Base-by-base conservation (phyloP, 2,329 filamentous ascomycete genomes). In the Sarocladium strictum region DNA sequence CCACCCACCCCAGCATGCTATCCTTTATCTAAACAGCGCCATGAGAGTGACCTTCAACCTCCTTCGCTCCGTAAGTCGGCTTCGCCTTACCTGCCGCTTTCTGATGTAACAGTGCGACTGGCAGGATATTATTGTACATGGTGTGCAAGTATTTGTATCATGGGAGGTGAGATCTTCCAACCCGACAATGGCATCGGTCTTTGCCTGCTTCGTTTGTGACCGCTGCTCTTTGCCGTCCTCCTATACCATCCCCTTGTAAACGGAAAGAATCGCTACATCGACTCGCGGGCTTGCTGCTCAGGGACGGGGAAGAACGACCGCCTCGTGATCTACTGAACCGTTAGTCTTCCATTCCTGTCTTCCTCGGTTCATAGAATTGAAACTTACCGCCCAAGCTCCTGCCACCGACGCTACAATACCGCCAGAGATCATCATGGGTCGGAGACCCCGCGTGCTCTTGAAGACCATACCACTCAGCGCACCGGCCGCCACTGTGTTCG, bases 361-460 rank as follows among this genome's bases (percentile, higher is more conserved):
- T 15, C 24, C 4, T 17, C 14, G 6, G 11, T n/a, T n/a, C 23
- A 12, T 29, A 11, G 12, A 47, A 41, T 35, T 17, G 6, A 50
- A 50, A 84, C 89, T 74, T 84, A 99, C 93, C 66, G 92, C 87
- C 94, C 95, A 99, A 57, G 76, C 81, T 60, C 89, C 91, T 54
- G 94, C 95, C 59, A 94, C 80, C 40, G 85, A 83, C 53, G 87
- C 94, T 56, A 97, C 92, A 61, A 99, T 86, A 63, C 86, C 90
- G 59, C 91, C 89, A 33, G 92, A 96, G 65, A 97, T 94, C 76
- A 94, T 79, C 92, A 97, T 97, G 32, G 91, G 92, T 71, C 89
- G 83, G 58, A 94, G 59, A 5, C 94, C 94, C 65, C 89, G 83
- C 50, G 95, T 97, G 71, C 92, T 96, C 80, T 97, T 97, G 76